Evolutionary conservation across 129 eudicot species (phyloP).

Genomic region (Oenanthe sinensis): DNA sequence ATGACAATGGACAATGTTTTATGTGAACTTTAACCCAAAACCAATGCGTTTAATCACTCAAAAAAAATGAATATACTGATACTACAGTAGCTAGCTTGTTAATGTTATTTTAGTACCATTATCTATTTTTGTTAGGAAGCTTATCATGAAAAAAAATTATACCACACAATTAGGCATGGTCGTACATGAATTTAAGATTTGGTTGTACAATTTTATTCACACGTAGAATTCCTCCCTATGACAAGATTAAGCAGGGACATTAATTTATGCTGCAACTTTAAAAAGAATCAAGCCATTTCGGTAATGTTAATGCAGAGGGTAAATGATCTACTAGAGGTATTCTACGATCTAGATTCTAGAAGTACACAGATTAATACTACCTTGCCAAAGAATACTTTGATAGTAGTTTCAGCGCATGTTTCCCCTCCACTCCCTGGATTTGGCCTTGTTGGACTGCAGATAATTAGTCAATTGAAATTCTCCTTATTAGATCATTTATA

Average conservation of each 20-base stretch:
- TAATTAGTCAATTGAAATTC: constrained; percentile 5
- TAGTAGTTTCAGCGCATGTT: constrained; percentile 95
- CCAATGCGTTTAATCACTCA: neutral
- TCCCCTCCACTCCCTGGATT: constrained; percentile 91
- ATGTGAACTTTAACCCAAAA: neutral
- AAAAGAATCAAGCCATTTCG: neutral
- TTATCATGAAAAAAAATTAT: neutral
- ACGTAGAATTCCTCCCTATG: neutral
- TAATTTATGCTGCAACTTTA: neutral
- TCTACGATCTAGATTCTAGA: neutral
- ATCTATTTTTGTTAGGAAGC: neutral
- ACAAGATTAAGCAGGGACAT: neutral
- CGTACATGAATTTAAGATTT: neutral
- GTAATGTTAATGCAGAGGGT: neutral
- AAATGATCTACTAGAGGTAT: neutral
- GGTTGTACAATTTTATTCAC: neutral
- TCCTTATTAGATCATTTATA: constrained; percentile 12
- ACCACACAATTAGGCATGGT: neutral
- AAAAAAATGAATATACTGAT: neutral
- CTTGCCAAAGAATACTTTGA: constrained; percentile 79
- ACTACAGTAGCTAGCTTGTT: neutral
- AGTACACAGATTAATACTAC: constrained; percentile 22
- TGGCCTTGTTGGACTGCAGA: constrained; percentile 75
- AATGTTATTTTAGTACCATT: neutral
- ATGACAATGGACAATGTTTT: neutral